Base-by-base conservation (phyloP, 345 rosid species). In the Citrus glauca region DNA sequence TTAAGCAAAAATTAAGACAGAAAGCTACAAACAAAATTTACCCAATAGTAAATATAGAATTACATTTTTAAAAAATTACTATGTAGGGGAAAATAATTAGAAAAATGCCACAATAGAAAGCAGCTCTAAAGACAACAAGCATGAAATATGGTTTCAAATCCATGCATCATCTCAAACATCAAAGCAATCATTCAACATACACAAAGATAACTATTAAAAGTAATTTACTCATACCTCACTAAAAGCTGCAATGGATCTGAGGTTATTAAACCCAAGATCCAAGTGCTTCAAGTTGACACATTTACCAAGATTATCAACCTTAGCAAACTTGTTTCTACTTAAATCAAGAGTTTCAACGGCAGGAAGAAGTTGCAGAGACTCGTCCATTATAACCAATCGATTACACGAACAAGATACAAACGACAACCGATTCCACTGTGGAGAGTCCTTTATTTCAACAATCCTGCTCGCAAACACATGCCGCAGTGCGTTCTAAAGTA, bases 381-480 rank as follows among this genome's bases (percentile, higher is more conserved):
- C 99, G 66, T 96, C 99, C 99, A 96, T 96, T 84, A 96, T 79
- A 83, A 96, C 78, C 87, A 96, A 82, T 64, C 91, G 86, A 80
- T 96, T 96, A 79, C 93, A 90, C 1, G 98, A 92, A 77, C 95
- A 92, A 0, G 99, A 96, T 75, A 96, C 91, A 77, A 91, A 96
- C 28, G 91, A 86, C 84, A 96, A 79, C 66, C 90, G 91, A n/a
- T 88, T 90, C 99, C 99, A 96, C 80, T 83, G 97, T 2, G 94
- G 92, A 7, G 94, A 91, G 74, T 91, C 91, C 90, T 88, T 90
- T 68, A 94, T 94, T 77, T 96, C 98, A 5, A 87, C 88, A 75
- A 96, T 94, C 87, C 99, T 90, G 89, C 95, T 90, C 17, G 98
- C 98, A 82, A 96, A 96, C 57, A 94, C 91, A 84, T 92, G 99